Base-by-base conservation (phyloP, 139 green algal species). In the Tetraselmis chui region DNA sequence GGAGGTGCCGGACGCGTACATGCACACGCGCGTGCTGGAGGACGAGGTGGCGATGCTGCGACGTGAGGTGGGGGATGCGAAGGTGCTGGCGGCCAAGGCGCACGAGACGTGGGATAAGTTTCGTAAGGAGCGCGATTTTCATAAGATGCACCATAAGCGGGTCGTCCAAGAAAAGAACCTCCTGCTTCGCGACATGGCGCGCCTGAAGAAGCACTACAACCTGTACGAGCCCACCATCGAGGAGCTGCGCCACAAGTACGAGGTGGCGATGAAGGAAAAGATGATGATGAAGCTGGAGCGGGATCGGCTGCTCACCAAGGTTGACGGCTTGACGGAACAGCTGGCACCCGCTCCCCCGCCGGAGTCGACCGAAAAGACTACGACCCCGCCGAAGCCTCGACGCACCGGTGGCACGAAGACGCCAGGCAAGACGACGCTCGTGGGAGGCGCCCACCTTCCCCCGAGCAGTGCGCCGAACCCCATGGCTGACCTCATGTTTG, bases 71-170 rank as follows among this genome's bases (percentile, higher is more conserved):
- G 31, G 74, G 30, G 84, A 88, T 45, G 89, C 89, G 18, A 67
- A 67, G 45, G 30, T 27, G 31, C 2, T 85, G 18, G 75, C 87
- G 0, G 78, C 59, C 58, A 87, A 92, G 59, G 86, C 89, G 30
- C 86, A 79, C 30, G 80, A 78, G 18, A 90, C 83, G 5, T 92
- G 90, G 87, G 89, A 91, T 80, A 92, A 90, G 79, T 94, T 97
- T 82, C 82, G 91, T 28, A 96, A 96, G 83, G 93, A 97, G 92
- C 88, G 94, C 0, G 94, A 97, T 85, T 94, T 95, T 80, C 94
- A 97, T 80, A 86, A 92, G 58, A 95, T 97, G 93, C 94, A 97
- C 81, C 93, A 97, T 90, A 96, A 95, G 87, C 89, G 94, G 23
- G 90, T 97, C 77, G 87, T 86, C 29, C 94, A 97, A 85, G 93